A percentile compares a stretch with the other conserved stretches of the same genome.
phyloP scores from a whole-genome alignment of 192 early-diverging fungal genomes.

The Podila verticillata region DNA sequence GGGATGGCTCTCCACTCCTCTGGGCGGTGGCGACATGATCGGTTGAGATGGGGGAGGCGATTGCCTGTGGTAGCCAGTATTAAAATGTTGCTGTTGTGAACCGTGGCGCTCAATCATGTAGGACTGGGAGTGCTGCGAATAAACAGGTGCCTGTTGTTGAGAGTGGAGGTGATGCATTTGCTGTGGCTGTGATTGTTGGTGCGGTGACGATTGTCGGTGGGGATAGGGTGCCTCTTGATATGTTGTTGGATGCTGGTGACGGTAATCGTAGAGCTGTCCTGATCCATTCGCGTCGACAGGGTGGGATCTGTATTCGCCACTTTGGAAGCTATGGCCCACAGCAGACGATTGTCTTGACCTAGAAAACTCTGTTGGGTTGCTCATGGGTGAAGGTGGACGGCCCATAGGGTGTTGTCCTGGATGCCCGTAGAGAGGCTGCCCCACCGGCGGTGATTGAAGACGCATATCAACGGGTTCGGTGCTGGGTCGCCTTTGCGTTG shows the following conservation, averaged over 20 bases:
- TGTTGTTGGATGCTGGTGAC: constrained; percentile 12
- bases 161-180: constrained; percentile 14
- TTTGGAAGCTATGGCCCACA: constrained; percentile 14
- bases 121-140: constrained; percentile 14
- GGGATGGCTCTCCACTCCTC: constrained; percentile 1
- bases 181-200: constrained; percentile 25
- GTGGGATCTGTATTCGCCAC: constrained; percentile 32
- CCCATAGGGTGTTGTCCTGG: not conserved
- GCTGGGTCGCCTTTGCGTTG: constrained; percentile 16
- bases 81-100: constrained; percentile 16
- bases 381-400: constrained; percentile 16
- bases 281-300: constrained; percentile 3
- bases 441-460: constrained; percentile 30
- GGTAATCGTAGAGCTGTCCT: constrained; percentile 23
- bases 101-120: constrained; percentile 25
- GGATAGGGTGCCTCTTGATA: constrained; percentile 8
- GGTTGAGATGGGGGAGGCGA: constrained; percentile 19
- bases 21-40: constrained; percentile 18
- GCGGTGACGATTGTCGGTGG: not conserved
- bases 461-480: constrained; percentile 27
- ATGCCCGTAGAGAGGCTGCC: constrained; percentile 14
- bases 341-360: constrained; percentile 31
- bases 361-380: constrained; percentile 18
- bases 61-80: constrained; percentile 4
- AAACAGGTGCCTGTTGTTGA: constrained; percentile 21